Evolutionary conservation across 2,329 filamentous ascomycete genomes (phyloP).

Genomic region (Paraphaeosphaeria sporulosa): DNA sequence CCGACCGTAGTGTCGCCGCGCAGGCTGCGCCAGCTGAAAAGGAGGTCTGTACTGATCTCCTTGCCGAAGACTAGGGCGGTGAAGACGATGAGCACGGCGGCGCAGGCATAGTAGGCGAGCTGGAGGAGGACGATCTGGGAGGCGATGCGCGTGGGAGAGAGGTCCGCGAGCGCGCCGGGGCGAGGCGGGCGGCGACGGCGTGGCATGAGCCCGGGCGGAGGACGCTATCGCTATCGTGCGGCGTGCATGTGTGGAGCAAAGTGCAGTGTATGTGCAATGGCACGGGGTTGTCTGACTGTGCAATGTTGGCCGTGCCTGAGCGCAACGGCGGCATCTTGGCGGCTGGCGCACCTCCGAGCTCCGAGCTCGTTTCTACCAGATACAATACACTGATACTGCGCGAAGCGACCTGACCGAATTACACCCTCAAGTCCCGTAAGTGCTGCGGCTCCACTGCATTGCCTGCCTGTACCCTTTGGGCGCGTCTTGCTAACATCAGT

Average conservation of each 20-base stretch:
- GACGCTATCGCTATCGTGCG: constrained; percentile 8
- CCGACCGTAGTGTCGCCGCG: constrained; percentile 73
- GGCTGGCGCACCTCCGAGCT: constrained; percentile 12
- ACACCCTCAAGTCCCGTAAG: background rate
- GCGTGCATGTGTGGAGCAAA: constrained; percentile 3
- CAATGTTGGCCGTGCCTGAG: background rate
- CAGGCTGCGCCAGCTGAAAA: constrained; percentile 70
- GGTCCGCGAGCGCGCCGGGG: constrained; percentile 71
- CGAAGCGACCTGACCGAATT: background rate
- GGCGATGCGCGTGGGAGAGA: constrained; percentile 71
- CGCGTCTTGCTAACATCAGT: background rate
- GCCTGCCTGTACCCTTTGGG: background rate
- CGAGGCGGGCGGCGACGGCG: constrained; percentile 68
- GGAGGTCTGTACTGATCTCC: constrained; percentile 63
- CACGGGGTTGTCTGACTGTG: constrained; percentile 20
- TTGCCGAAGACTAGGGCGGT: constrained; percentile 71
- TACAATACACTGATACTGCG: constrained; percentile 13
- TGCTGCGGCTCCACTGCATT: background rate
- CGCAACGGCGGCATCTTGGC: background rate
- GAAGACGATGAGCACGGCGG: constrained; percentile 70
- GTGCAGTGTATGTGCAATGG: constrained; percentile 13
- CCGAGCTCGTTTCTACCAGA: constrained; percentile 2
- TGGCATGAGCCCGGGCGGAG: constrained; percentile 53
- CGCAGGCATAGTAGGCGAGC: constrained; percentile 68
- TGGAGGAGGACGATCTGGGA: constrained; percentile 72